These are phyloP conservation scores for Avicennia marina DNA, from an alignment of 257 asterid species.

Conservation along the genomic window DNA sequence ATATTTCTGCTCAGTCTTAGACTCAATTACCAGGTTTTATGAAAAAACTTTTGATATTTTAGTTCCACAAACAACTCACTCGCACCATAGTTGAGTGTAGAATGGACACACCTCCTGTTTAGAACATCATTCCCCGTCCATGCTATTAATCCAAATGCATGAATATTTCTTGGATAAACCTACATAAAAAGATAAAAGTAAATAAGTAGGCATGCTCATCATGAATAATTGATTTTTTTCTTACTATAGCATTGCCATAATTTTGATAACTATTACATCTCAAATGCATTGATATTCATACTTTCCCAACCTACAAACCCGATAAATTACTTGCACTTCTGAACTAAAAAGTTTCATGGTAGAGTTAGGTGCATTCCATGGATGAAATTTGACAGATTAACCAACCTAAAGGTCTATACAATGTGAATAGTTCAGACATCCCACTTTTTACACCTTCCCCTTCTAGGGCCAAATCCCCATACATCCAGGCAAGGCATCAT, in stretches of 20 bases:
- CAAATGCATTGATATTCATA: too few species aligned
- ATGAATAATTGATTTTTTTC: neutral
- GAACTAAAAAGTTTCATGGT: neutral
- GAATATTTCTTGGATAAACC: slow-evolving; percentile 92
- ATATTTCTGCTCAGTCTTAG: too few species aligned
- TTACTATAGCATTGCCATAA: neutral
- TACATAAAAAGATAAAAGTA: slow-evolving; percentile 18
- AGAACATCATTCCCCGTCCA: slow-evolving; percentile 98
- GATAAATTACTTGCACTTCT: too few species aligned
- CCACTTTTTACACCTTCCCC: too few species aligned
- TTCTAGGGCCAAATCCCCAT: too few species aligned
- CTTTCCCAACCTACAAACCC: too few species aligned
- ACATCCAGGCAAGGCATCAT: too few species aligned
- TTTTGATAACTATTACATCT: neutral
- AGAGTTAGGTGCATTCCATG: neutral
- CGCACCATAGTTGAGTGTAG: slow-evolving; percentile 1
- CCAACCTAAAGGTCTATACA: neutral
- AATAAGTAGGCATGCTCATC: neutral
- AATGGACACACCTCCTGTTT: slow-evolving; percentile 65
- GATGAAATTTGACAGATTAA: neutral
- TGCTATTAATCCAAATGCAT: slow-evolving; percentile 90
- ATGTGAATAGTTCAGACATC: too few species aligned
- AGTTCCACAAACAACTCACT: neutral
- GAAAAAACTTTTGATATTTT: slow-evolving; percentile 5
- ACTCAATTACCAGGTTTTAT: neutral